Conservation (phyloP, 495 filamentous ascomycete genomes). For the Acidomyces sp. region DNA sequence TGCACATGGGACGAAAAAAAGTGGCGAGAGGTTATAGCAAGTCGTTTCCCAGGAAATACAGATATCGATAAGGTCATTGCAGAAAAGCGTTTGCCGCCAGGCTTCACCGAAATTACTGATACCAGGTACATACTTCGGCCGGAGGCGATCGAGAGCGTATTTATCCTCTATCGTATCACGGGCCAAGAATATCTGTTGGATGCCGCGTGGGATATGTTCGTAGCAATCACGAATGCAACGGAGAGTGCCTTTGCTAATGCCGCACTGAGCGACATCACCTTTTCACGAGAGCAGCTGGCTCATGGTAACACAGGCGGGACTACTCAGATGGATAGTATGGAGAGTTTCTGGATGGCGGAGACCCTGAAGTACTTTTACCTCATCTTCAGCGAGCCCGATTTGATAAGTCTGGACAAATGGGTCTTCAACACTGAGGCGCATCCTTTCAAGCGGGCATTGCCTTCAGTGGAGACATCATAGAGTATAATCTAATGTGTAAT, state of each 20-base stretch:
- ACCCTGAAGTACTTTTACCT: constrained; percentile 44
- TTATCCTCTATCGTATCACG: constrained; percentile 63
- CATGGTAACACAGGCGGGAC: constrained; percentile 6
- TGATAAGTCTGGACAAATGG: constrained; percentile 41
- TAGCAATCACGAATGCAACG: constrained; percentile 36
- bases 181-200: constrained; percentile 54
- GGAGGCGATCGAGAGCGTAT: constrained; percentile 43
- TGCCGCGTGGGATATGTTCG: constrained; percentile 66
- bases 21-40: constrained; percentile 34
- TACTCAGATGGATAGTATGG: constrained; percentile 27
- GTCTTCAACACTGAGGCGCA: constrained; percentile 45
- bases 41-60: not conserved
- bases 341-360: constrained; percentile 39
- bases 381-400: constrained; percentile 34
- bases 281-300: constrained; percentile 5
- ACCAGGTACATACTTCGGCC: constrained; percentile 51
- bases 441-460: constrained; percentile 27
- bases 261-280: constrained; percentile 25
- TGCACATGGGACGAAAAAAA: constrained; percentile 42
- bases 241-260: constrained; percentile 28
- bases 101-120: constrained; percentile 14
- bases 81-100: constrained; percentile 21
- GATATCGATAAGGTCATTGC: constrained; percentile 10
- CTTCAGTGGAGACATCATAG: no score
- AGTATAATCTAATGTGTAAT: no score